Base-by-base conservation (phyloP, 1,284 basidiomycete species). In the Trametes hirsuta region DNA sequence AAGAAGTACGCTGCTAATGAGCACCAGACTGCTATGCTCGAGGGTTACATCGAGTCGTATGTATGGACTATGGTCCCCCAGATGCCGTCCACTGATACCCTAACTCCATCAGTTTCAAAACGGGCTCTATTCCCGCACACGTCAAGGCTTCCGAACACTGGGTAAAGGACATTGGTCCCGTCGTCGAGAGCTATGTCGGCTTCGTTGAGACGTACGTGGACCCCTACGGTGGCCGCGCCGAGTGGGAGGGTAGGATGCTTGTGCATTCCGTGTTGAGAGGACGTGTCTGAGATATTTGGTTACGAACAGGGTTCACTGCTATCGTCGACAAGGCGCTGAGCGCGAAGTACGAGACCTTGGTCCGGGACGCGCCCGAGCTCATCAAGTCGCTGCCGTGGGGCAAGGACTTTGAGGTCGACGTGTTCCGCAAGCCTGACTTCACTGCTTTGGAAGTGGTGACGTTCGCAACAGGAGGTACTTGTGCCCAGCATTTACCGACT, bases 141-240 rank as follows among this genome's bases (percentile, higher is more conserved):
- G 88, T 91, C 72, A 79, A 87, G 48, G 92, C 83, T 0, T 92
- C 90, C 1, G 83, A 77, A 44, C 78, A 86, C 63, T 95, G 93
- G 93, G 93, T 95, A 24, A 87, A 90, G 74, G 93, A 95, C 71
- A 76, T 92, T 30, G 90, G 91, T 0, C 93, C 93, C 10, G 87
- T 90, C n/a, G 93, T 95, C 11, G 93, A 94, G 74, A 89, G 83
- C 39, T 94, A 94, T 73, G 86, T 94, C 56, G 93, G 93, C 24
- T 79, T 77, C 62, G 71, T 80, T 37, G 80, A 81, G 71, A 91
- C 88, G 1, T 94, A 94, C 63, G 88, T 93, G 18, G 93, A 95
- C 70, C 93, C 93, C 9, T 93, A 91, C 63, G 91, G 89, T 47
- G 87, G 82, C 25, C 84, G 90, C 53, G 92, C 92, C 0, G 93